phyloP scores from a whole-genome alignment of 106 monocot species.

The Apostasia shenzhenica region DNA sequence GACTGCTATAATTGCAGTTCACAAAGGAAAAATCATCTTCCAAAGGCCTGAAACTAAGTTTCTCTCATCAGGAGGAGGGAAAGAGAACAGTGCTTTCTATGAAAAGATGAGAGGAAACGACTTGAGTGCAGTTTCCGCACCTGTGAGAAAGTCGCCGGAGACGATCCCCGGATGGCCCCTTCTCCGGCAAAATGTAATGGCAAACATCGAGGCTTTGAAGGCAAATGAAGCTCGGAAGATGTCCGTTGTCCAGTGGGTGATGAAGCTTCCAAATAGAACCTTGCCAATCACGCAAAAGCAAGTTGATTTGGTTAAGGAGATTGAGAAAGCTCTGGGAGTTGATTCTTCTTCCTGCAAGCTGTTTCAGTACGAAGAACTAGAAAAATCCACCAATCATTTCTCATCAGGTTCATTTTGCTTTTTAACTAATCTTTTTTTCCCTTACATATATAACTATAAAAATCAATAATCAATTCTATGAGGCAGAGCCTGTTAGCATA shows the following conservation, averaged over 20 bases:
- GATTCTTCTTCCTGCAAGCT: slow-evolving; percentile 51
- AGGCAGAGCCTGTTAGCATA: too few relatives aligned
- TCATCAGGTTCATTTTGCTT: slow-evolving; percentile 41
- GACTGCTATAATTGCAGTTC: slow-evolving; percentile 48
- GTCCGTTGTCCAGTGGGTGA: slow-evolving; percentile 93
- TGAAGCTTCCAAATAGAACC: slow-evolving; percentile 71
- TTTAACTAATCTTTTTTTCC: not conserved
- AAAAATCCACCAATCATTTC: slow-evolving; percentile 44
- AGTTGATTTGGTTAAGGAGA: slow-evolving; percentile 22
- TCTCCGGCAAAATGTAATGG: slow-evolving; percentile 24
- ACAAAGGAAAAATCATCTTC: slow-evolving; percentile 53
- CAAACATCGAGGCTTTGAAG: slow-evolving; percentile 13
- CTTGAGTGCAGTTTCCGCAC: slow-evolving; percentile 14
- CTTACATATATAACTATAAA: not conserved
- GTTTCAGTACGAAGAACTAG: slow-evolving; percentile 60
- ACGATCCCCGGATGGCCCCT: slow-evolving; percentile 78
- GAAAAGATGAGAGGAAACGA: not conserved
- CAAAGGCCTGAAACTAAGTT: slow-evolving; percentile 21
- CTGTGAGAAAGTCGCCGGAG: slow-evolving; percentile 23
- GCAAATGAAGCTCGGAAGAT: slow-evolving; percentile 37
- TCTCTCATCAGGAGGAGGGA: not conserved
- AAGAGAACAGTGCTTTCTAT: not conserved
- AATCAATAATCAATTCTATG: too few relatives aligned
- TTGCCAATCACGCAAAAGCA: slow-evolving; percentile 6
- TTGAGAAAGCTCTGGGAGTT: slow-evolving; percentile 31